phyloP scores from a whole-genome alignment of 345 rosid genomes.

The Citrus trifoliata region DNA sequence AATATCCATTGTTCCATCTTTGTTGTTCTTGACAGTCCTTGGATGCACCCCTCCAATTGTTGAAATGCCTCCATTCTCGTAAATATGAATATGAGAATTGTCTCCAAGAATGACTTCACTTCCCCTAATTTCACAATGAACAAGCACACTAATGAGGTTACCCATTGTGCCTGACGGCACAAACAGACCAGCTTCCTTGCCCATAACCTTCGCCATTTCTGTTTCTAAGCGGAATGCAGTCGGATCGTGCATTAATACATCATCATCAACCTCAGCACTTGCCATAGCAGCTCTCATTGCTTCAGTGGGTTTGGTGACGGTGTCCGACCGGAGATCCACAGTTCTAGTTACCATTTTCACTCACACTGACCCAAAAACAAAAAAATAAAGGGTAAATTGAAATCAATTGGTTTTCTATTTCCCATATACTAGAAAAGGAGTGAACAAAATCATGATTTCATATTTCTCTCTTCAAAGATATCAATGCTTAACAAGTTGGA shows the following conservation, averaged over 20 bases:
- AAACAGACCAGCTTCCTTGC: constrained; percentile 87
- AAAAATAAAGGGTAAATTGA: not conserved
- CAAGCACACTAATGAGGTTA: constrained; percentile 85
- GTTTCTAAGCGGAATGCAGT: constrained; percentile 58
- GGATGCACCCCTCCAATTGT: constrained; percentile 94
- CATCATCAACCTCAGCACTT: constrained; percentile 89
- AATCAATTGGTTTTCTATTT: not conserved
- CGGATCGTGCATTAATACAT: constrained; percentile 71
- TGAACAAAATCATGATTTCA: not conserved
- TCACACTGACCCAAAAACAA: constrained; percentile 14
- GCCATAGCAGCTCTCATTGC: constrained; percentile 92
- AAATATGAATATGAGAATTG: constrained; percentile 72
- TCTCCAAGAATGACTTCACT: constrained; percentile 93
- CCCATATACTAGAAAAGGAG: not conserved
- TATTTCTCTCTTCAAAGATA: not conserved
- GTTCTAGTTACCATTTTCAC: constrained; percentile 59
- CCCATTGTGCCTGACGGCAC: constrained; percentile 98
- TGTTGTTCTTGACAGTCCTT: constrained; percentile 66
- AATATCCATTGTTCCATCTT: constrained; percentile 80
- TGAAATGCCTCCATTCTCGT: constrained; percentile 85
- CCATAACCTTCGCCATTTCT: constrained; percentile 64
- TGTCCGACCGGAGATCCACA: constrained; percentile 92
- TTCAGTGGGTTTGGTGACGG: constrained; percentile 85
- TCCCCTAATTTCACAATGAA: constrained; percentile 85
- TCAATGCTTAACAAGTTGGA: constrained; percentile 21